Conservation (phyloP, 805 yeast genomes). For the Ogataea populi-albae region DNA sequence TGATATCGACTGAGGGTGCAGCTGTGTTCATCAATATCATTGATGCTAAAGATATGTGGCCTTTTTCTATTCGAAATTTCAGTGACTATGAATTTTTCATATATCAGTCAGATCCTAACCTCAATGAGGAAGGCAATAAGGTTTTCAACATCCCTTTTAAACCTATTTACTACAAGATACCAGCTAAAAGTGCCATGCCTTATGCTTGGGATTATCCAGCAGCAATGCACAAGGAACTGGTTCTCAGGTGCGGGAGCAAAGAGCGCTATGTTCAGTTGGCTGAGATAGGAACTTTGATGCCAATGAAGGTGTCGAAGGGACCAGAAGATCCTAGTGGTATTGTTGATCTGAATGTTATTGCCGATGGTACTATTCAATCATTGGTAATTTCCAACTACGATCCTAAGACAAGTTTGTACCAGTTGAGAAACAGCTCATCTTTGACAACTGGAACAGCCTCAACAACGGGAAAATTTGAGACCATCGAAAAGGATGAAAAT, state of each 20-base stretch:
- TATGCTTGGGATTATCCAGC: slow-evolving; percentile 98
- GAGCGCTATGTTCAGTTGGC: slow-evolving; percentile 82
- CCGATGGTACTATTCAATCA: slow-evolving; percentile 94
- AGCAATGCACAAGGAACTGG: slow-evolving; percentile 76
- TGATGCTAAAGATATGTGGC: slow-evolving; percentile 82
- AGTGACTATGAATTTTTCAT: slow-evolving; percentile 83
- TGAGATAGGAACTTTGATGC: slow-evolving; percentile 88
- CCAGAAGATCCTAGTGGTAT: slow-evolving; percentile 40
- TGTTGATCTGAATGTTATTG: slow-evolving; percentile 87
- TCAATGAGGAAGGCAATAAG: slow-evolving; percentile 63
- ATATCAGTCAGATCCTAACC: slow-evolving; percentile 78
- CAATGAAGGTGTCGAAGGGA: slow-evolving; percentile 68
- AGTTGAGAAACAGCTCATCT: slow-evolving; percentile 38
- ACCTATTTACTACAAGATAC: slow-evolving; percentile 78
- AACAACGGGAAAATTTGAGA: slow-evolving; percentile 49
- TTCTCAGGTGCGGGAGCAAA: slow-evolving; percentile 66
- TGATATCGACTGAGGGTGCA: slow-evolving; percentile 74
- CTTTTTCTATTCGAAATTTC: slow-evolving; percentile 86
- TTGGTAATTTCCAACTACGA: slow-evolving; percentile 81
- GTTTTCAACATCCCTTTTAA: slow-evolving; percentile 56
- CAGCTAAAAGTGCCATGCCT: slow-evolving; percentile 93
- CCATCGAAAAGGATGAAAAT: slow-evolving; percentile 51
- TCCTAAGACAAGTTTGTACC: slow-evolving; percentile 72
- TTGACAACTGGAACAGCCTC: slow-evolving; percentile 27
- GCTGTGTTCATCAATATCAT: slow-evolving; percentile 73